Evolutionary conservation across 75 land plant genomes (phyloP), one percentile per base, ranked within the genome.

Genomic region (Sequoiadendron giganteum): DNA sequence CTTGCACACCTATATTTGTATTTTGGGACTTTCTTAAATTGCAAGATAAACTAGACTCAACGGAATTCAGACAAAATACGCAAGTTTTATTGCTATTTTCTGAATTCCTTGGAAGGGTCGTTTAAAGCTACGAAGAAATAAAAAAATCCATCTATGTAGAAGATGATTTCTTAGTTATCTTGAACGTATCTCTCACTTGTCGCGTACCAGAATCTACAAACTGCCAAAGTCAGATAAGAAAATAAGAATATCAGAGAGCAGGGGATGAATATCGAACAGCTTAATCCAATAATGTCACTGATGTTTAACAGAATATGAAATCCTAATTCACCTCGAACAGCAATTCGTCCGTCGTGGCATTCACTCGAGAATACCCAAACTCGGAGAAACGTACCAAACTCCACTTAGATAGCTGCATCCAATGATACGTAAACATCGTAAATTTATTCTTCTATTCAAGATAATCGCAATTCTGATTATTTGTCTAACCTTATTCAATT

Each of bases 301-400:
- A 85, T 52, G 7, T 38, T 52, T 45, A 36, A 32, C 15, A 4
- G 21, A 43, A 36, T 36, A 21, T 25, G 13, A 21, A 47, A 48
- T 7, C 5, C 61, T 48, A 14, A 10, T n/a, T 87, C 38, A 94
- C 95, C 95, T 94, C 86, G 28, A 93, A 55, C 15, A 34, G 77
- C 6, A 93, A 38, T 61, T 90, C 54, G 7, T 88, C 25, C 52
- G 47, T 89, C 32, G 93, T 92, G 85, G 93, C 93, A 86, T 93
- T 91, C 2, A 90, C 90, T 55, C 92, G 91, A 25, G 86, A 4
- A 87, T 93, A 95, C 2, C 98, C 98, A 86, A 88, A 96, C 19
- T 92, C 93, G 9, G 91, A 87, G 72, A 94, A 86, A 65, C 98
- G 90, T 54, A 65, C 77, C 79, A 94, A 87, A 86, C 98, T 96